Conservation (phyloP, 148 eudicot genomes). For the Nepenthes gracilis region DNA sequence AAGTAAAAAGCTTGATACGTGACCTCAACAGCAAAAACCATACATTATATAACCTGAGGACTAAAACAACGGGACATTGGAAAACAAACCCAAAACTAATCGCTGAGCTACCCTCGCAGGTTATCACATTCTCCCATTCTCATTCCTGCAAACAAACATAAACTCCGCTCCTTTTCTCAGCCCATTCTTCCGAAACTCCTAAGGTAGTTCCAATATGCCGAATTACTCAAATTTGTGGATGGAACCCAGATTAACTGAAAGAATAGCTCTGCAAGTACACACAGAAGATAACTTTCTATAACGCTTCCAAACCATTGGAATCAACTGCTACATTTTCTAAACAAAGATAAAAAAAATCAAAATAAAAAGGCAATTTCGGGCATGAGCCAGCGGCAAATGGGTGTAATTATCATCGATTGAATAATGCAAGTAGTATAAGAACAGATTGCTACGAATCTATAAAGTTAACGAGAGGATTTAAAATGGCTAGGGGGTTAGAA, state of each 20-base stretch:
- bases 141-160: background rate
- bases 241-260: too few relatives aligned
- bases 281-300: too few relatives aligned
- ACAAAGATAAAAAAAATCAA: background rate
- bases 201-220: too few relatives aligned
- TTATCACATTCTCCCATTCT: background rate
- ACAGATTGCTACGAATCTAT: background rate
- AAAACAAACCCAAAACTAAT: too few relatives aligned
- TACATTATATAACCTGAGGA: too few relatives aligned
- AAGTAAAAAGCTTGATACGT: too few relatives aligned
- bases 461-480: background rate
- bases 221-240: too few relatives aligned
- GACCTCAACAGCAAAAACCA: too few relatives aligned
- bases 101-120: background rate
- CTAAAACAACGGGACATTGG: too few relatives aligned
- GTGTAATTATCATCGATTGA: background rate
- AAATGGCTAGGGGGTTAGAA: background rate
- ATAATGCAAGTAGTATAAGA: too few relatives aligned
- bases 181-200: background rate
- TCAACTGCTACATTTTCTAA: background rate
- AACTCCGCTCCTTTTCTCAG: background rate
- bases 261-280: background rate
- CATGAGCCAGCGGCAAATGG: background rate
- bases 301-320: background rate
- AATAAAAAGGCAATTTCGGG: background rate